Conservation (phyloP, 2,329 filamentous ascomycete genomes). For the Pseudofabraea citricarpa region DNA sequence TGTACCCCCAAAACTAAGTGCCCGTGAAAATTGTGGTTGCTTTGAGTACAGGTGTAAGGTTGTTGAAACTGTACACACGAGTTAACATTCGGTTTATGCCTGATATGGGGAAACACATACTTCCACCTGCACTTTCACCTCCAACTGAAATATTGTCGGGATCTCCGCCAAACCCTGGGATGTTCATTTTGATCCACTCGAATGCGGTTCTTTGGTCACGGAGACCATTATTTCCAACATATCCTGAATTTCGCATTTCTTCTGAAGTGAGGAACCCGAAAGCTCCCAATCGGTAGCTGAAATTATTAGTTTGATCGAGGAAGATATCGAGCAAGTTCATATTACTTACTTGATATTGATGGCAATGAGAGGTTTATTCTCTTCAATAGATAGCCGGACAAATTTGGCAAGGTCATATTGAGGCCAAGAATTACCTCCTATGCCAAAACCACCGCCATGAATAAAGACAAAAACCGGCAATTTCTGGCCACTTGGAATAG, state of each 20-base stretch:
- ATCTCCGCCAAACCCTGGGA: constrained; percentile 53
- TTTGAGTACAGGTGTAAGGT: constrained; percentile 31
- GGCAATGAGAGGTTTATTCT: constrained; percentile 40
- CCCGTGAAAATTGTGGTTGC: constrained; percentile 35
- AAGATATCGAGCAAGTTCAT: too few relatives aligned
- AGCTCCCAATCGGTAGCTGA: constrained; percentile 40
- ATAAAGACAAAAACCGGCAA: constrained; percentile 48
- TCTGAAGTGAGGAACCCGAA: constrained; percentile 42
- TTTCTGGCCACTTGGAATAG: constrained; percentile 21
- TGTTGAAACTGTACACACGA: constrained; percentile 25
- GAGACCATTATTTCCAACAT: constrained; percentile 53
- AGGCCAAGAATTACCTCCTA: constrained; percentile 46
- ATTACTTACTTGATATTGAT: constrained; percentile 40
- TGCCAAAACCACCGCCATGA: constrained; percentile 45
- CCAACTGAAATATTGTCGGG: constrained; percentile 49
- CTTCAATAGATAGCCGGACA: constrained; percentile 37
- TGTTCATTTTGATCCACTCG: constrained; percentile 52
- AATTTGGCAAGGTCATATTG: constrained; percentile 42
- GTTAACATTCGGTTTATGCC: too few relatives aligned
- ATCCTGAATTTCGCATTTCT: constrained; percentile 30
- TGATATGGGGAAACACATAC: too few relatives aligned
- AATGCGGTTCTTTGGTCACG: constrained; percentile 53
- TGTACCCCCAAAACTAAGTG: constrained; percentile 37
- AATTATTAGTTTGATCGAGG: too few relatives aligned
- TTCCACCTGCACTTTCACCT: constrained; percentile 50